Conservation (phyloP, 2,329 filamentous ascomycete genomes). For the Dryadomyces sulphureus region DNA sequence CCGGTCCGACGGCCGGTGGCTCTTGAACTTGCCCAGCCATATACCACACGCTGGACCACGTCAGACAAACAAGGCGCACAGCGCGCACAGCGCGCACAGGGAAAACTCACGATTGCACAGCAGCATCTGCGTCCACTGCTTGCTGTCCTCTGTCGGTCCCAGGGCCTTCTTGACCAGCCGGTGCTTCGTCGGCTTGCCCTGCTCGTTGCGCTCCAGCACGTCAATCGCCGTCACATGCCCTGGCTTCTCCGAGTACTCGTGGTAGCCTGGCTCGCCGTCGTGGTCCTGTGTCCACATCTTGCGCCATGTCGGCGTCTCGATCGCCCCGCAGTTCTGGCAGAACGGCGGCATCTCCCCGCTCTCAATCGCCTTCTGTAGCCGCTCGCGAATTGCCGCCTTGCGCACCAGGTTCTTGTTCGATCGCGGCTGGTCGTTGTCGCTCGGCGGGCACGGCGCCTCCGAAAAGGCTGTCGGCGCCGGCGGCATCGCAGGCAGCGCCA, state of each 20-base stretch:
- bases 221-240: constrained; percentile 64
- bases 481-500: constrained; percentile 15
- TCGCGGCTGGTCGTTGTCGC: constrained; percentile 27
- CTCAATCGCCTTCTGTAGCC: constrained; percentile 49
- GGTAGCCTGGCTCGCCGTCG: constrained; percentile 51
- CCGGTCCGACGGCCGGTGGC: constrained; percentile 66
- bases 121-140: constrained; percentile 53
- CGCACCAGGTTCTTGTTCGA: constrained; percentile 50
- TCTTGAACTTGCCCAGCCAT: constrained; percentile 81
- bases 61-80: background rate
- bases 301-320: constrained; percentile 93
- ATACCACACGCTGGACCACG: constrained; percentile 59
- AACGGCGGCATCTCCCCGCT: constrained; percentile 75
- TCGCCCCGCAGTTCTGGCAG: constrained; percentile 85
- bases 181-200: constrained; percentile 50
- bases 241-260: constrained; percentile 58
- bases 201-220: constrained; percentile 44
- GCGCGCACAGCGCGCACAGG: background rate
- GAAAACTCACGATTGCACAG: constrained; percentile 70
- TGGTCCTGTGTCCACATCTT: constrained; percentile 75
- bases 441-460: constrained; percentile 26
- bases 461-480: constrained; percentile 19
- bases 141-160: constrained; percentile 45
- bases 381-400: constrained; percentile 45
- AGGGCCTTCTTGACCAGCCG: constrained; percentile 67